Evolutionary conservation across 1,284 basidiomycete genomes (phyloP), one percentile per base, ranked within the genome.

Genomic region (Ganoderma meredithae): DNA sequence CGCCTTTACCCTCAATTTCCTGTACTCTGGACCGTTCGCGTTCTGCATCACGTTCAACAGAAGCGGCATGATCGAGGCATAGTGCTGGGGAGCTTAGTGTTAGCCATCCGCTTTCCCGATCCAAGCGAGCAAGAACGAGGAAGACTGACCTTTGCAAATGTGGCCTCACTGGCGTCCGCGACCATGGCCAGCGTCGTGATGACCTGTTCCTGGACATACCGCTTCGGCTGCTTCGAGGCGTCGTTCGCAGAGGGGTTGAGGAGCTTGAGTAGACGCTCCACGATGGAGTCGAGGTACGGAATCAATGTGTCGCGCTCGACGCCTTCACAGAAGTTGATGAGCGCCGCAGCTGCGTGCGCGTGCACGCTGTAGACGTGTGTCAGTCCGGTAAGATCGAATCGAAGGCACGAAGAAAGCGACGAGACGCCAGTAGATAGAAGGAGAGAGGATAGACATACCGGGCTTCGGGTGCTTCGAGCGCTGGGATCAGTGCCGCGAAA

Each of bases 311-410:
- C 86, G n/a, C 88, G 84, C 71, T 89, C 90, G 40, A 93, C 91
- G 47, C 91, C 91, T 77, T 95, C 91, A 79, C 93, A 96, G 79
- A 95, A 95, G 78, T 95, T 95, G 75, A 95, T 94, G n/a, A 95
- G 83, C 0, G 93, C 93, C 0, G 94, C 91, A 0, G 93, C 93
- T 0, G 94, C 93, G 73, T 96, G 95, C 0, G 93, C 85, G 69
- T 94, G 93, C 0, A 96, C 94, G 39, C 94, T 94, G 47, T 12
- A 8, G 2, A 25, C 36, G 17, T 40, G 60, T 22, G 5, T 9
- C 17, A 17, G 22, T n/a, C 41, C 25, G 10, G 60, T 41, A 47
- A 44, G 59, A 59, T 41, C 43, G 36, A 59, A 31, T 31, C 44
- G 17, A 27, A 58, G 43, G 19, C 22, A 17, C 25, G 19, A 39